Evolutionary conservation across 1,139 yeast genomes (phyloP).

Genomic region (Protomyces inouyei): DNA sequence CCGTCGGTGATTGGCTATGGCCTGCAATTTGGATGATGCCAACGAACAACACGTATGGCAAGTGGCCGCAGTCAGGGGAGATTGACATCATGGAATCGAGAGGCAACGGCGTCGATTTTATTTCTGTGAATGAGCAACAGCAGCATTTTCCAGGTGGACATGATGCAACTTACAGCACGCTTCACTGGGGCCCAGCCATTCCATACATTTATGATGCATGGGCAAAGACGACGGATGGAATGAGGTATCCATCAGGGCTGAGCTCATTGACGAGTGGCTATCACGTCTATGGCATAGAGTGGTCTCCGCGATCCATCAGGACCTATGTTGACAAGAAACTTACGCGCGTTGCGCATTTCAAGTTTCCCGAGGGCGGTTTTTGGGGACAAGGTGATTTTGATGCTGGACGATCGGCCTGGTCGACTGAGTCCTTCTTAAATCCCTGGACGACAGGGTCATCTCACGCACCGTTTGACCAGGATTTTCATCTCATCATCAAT

Average conservation of each 20-base stretch:
- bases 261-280: constrained; percentile 19
- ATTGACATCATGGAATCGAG: constrained; percentile 32
- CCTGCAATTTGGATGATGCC: constrained; percentile 34
- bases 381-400: constrained; percentile 29
- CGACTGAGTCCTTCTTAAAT: constrained; percentile 22
- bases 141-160: constrained; percentile 20
- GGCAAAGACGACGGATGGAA: constrained; percentile 25
- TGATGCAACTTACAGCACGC: constrained; percentile 28
- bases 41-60: constrained; percentile 28
- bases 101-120: constrained; percentile 30
- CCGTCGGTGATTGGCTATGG: constrained; percentile 33
- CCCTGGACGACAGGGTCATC: constrained; percentile 27
- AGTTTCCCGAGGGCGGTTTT: constrained; percentile 21
- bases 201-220: constrained; percentile 26
- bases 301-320: constrained; percentile 30
- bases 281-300: constrained; percentile 32
- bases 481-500: constrained; percentile 31
- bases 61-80: constrained; percentile 33
- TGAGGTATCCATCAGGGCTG: constrained; percentile 27
- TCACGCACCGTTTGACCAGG: constrained; percentile 32
- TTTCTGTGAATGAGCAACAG: constrained; percentile 26
- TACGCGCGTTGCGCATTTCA: constrained; percentile 29
- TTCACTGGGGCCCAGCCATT: constrained; percentile 31
- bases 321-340: constrained; percentile 32
- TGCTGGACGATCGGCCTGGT: constrained; percentile 16